These are phyloP conservation scores for Cantharellus anzutake DNA, from an alignment of 768 basidiomycete genomes.

Conservation along the genomic window DNA sequence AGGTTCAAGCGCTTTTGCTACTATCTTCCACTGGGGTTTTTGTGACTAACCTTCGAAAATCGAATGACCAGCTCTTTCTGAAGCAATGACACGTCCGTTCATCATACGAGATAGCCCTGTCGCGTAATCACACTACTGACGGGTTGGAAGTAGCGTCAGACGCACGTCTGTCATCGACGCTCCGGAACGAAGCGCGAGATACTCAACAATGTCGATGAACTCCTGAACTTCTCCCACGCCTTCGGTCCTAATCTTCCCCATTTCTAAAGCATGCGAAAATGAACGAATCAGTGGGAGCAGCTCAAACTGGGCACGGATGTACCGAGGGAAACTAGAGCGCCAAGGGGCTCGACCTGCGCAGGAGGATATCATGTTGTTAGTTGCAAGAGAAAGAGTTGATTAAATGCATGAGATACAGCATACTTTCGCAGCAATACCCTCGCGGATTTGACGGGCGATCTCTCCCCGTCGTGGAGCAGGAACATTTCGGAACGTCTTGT, in stretches of 20 bases:
- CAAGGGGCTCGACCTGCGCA: conserved; percentile 50
- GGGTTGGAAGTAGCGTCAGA: not conserved
- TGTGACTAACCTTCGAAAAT: conserved; percentile 57
- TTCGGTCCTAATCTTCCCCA: conserved; percentile 72
- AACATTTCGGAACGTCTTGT: conserved; percentile 44
- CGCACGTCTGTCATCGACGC: not conserved
- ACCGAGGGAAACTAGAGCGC: conserved; percentile 45
- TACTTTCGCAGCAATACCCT: conserved; percentile 63
- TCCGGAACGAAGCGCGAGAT: not conserved
- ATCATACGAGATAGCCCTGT: conserved; percentile 86
- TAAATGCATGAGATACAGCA: conserved; percentile 1
- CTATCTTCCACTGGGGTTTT: conserved; percentile 7
- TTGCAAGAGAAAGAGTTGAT: conserved; percentile 1
- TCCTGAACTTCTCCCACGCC: conserved; percentile 90
- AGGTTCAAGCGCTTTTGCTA: conserved; percentile 1
- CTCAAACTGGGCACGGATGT: conserved; percentile 46
- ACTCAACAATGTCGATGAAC: conserved; percentile 78
- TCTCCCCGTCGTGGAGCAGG: conserved; percentile 84
- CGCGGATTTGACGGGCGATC: conserved; percentile 70
- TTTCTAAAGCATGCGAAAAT: conserved; percentile 13
- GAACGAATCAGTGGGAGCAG: conserved; percentile 10
- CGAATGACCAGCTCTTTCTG: conserved; percentile 77
- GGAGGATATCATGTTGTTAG: not conserved
- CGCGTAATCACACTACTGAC: conserved; percentile 72
- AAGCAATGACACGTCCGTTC: conserved; percentile 74